phyloP scores from a whole-genome alignment of 1,284 basidiomycete species.

The Boletellus deceptivus region DNA sequence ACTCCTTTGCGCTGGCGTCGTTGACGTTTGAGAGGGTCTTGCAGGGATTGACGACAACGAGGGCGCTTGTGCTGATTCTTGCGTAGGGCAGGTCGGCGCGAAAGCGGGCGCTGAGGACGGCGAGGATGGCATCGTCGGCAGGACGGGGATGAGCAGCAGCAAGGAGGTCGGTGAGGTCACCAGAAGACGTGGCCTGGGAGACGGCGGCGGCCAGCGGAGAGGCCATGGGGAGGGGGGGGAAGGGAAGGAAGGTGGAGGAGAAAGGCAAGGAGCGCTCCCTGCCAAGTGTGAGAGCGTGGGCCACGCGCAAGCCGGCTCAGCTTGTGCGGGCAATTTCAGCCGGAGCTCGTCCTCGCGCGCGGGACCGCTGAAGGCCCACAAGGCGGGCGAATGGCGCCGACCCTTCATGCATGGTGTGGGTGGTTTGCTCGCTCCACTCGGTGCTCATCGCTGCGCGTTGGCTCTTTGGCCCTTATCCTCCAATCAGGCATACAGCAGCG shows the following conservation, averaged over 20 bases:
- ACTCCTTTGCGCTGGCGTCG: constrained; percentile 80
- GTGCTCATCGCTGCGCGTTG: too few species aligned
- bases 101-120: constrained; percentile 80
- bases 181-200: constrained; percentile 45
- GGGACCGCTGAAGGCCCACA: too few species aligned
- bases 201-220: constrained; percentile 33
- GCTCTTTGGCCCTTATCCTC: too few species aligned
- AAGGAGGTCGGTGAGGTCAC: constrained; percentile 74
- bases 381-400: too few species aligned
- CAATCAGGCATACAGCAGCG: too few species aligned
- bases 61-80: constrained; percentile 65
- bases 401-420: too few species aligned
- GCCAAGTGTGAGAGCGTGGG: not conserved
- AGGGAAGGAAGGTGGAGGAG: constrained; percentile 1
- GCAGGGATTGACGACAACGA: constrained; percentile 86
- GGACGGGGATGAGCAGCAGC: constrained; percentile 71
- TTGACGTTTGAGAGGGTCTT: constrained; percentile 79
- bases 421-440: too few species aligned
- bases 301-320: not conserved
- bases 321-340: too few species aligned
- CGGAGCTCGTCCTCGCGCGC: too few species aligned
- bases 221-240: constrained; percentile 35
- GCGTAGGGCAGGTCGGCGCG: constrained; percentile 85
- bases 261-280: constrained; percentile 1
- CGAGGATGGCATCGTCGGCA: constrained; percentile 77